A percentile compares a stretch with the other conserved stretches of the same genome.
These are phyloP conservation scores for Podosphaera xanthii DNA, from an alignment of 2,329 filamentous ascomycete species.

Conservation along the genomic window DNA sequence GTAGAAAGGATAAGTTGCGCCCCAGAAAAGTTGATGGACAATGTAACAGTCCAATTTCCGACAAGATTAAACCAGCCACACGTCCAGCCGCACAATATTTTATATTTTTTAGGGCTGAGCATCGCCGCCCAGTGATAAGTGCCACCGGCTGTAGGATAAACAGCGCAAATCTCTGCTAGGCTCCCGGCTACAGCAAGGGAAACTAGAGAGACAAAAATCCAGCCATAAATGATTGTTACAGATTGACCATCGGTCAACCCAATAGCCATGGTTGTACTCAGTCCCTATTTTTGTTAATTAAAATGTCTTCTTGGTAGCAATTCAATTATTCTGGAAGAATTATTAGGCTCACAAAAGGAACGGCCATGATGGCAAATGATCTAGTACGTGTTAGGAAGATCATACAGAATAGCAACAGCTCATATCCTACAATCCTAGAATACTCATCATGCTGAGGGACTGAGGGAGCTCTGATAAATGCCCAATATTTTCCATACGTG, in stretches of 20 bases:
- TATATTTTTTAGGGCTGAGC: conserved; percentile 25
- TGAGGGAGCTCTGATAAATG: conserved; percentile 44
- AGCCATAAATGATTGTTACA: conserved; percentile 37
- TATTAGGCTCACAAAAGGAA: conserved; percentile 8
- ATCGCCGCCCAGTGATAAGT: conserved; percentile 38
- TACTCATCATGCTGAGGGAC: conserved; percentile 44
- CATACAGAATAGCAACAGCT: not conserved
- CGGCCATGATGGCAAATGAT: conserved; percentile 56
- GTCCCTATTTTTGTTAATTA: conserved; percentile 18
- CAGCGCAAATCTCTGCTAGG: conserved; percentile 36
- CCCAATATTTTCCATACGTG: conserved; percentile 23
- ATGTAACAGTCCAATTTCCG: conserved; percentile 60
- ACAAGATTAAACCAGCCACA: conserved; percentile 51
- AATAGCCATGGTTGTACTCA: conserved; percentile 46
- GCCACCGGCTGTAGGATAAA: conserved; percentile 33
- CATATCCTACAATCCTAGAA: conserved; percentile 27
- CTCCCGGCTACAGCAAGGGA: conserved; percentile 29
- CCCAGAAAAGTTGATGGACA: conserved; percentile 61
- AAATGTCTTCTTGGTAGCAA: not conserved
- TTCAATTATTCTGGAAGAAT: not conserved
- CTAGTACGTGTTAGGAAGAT: conserved; percentile 11
- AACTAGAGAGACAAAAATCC: conserved; percentile 31
- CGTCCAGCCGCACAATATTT: conserved; percentile 24
- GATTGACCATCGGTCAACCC: conserved; percentile 43
- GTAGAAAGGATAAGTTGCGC: conserved; percentile 29